Conservation (phyloP, 225 moss, liverwort and hornwort species). For the Polytrichum formosum region DNA sequence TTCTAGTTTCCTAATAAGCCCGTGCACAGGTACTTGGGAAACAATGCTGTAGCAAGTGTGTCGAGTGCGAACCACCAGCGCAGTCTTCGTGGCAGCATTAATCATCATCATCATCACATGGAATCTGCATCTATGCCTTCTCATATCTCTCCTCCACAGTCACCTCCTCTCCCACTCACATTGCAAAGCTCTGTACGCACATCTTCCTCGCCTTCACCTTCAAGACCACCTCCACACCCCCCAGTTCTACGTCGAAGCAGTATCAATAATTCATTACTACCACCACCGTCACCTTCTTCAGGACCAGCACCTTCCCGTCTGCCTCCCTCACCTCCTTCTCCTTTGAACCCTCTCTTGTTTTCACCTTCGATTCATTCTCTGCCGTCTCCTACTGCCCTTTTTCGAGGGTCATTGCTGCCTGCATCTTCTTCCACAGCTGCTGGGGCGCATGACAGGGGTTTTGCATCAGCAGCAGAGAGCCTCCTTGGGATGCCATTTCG, state of each 20-base stretch:
- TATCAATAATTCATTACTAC: constrained; percentile 41
- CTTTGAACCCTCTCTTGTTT: constrained; percentile 52
- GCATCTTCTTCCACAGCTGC: constrained; percentile 36
- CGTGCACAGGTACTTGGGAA: constrained; percentile 13
- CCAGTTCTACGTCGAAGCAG: constrained; percentile 60
- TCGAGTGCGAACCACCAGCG: constrained; percentile 41
- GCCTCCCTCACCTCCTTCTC: constrained; percentile 39
- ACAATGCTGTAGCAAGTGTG: constrained; percentile 37
- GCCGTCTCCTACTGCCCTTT: constrained; percentile 50
- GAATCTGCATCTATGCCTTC: constrained; percentile 26
- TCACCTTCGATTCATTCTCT: constrained; percentile 63
- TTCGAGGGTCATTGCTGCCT: constrained; percentile 69
- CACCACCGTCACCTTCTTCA: constrained; percentile 46
- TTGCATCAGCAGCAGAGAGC: constrained; percentile 66
- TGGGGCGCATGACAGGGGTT: constrained; percentile 53
- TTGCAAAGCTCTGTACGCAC: constrained; percentile 35
- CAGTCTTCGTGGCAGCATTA: constrained; percentile 25
- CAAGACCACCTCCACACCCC: constrained; percentile 72
- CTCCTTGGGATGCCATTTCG: constrained; percentile 71
- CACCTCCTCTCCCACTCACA: constrained; percentile 30
- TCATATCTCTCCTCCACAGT: constrained; percentile 27
- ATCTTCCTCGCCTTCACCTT: constrained; percentile 50
- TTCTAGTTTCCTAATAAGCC: too few relatives aligned
- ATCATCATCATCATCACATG: constrained; percentile 17
- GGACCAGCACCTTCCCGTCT: constrained; percentile 68